These are phyloP conservation scores for Globisporangium carolinianum DNA, from an alignment of 352 stramenopile species.

Conservation along the genomic window DNA sequence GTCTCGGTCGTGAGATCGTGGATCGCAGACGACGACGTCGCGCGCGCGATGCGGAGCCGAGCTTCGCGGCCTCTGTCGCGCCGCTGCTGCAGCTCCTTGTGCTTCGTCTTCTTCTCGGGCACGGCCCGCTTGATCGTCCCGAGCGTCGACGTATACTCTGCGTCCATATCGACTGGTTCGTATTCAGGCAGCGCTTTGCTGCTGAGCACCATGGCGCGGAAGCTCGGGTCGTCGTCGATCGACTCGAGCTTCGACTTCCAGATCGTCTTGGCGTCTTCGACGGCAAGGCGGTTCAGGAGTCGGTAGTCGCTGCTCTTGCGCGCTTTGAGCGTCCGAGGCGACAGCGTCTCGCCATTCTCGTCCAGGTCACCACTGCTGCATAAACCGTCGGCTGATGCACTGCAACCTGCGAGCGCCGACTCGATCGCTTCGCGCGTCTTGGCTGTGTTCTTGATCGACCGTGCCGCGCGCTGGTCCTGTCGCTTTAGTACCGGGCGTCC, in stretches of 20 bases:
- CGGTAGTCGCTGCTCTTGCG: conserved; percentile 53
- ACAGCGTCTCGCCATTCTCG: conserved; percentile 10
- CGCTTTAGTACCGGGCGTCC: conserved; percentile 28
- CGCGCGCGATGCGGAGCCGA: conserved; percentile 23
- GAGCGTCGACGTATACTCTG: not conserved
- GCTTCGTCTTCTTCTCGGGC: conserved; percentile 57
- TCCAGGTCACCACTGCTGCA: conserved; percentile 4
- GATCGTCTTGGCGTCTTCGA: conserved; percentile 34
- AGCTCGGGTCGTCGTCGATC: conserved; percentile 37
- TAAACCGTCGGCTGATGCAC: not conserved
- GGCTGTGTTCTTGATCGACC: conserved; percentile 34
- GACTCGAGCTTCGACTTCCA: conserved; percentile 46
- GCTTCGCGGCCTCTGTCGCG: conserved; percentile 49
- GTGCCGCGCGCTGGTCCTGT: conserved; percentile 48
- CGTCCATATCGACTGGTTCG: not conserved
- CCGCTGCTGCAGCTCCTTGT: conserved; percentile 51
- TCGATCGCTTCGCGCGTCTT: conserved; percentile 40
- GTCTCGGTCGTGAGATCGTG: not conserved
- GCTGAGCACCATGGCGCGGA: conserved; percentile 4
- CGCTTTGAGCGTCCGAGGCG: conserved; percentile 14
- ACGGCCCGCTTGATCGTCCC: conserved; percentile 12
- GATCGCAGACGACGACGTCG: conserved; percentile 4
- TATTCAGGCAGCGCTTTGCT: not conserved
- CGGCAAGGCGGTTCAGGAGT: conserved; percentile 46
- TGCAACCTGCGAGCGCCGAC: conserved; percentile 10